Base-by-base conservation (phyloP, 768 basidiomycete species). In the Cystobasidium ongulense region DNA sequence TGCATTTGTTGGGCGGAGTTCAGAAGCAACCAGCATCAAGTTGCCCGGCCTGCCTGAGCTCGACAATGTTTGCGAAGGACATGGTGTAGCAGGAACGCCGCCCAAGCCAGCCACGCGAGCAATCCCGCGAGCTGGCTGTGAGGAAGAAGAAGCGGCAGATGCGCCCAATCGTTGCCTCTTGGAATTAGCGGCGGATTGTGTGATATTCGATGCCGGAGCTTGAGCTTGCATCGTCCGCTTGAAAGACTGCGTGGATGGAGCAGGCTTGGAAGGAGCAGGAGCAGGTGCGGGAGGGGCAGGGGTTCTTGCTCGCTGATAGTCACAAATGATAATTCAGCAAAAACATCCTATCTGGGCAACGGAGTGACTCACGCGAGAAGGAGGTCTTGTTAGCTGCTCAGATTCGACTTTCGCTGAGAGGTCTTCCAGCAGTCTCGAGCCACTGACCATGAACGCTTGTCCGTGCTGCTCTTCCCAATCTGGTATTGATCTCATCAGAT, bases 391-490 rank as follows among this genome's bases (percentile, higher is more conserved):
- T 75, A 88, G 88, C 18, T 85, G 84, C 10, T 88, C 86, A 63
- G 80, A 78, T 52, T 88, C 86, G 57, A 88, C 81, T 7, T 85
- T 87, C 76, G 90, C 88, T 83, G 88, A 86, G 43, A 99, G 86
- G 63, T 89, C 82, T 63, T 88, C 88, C 61, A 94, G 81, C 77
- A 97, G 88, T 76, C 89, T 87, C 76, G 88, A 85, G 10, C 93
- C 94, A 72, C 91, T 86, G 1, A 96, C 89, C 65, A 90, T 84
- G 85, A 98, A 97, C 0, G 87, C 84, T 18, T 87, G 85, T 0
- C 86, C 86, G 31, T 88, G 83, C 75, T 86, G 85, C 54, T 87
- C 84, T 81, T 99, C 96, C 95, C 95, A 99, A 21, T 84, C 82
- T 1, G 92, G 90, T 67, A 98, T 87, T 0, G 86, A 84, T 0